These are phyloP conservation scores for Candida tropicalis DNA, from an alignment of 1,139 yeast species.

Conservation along the genomic window DNA sequence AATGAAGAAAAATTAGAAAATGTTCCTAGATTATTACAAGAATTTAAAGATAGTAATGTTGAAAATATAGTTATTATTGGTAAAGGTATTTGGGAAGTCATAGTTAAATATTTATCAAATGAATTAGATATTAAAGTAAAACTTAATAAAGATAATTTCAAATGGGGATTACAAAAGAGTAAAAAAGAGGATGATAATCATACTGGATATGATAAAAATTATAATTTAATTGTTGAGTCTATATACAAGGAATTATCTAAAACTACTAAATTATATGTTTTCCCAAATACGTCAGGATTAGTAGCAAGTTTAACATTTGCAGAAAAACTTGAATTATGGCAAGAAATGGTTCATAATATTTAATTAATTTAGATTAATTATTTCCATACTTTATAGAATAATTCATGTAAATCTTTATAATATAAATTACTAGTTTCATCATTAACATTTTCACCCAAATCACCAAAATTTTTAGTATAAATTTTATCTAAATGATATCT, in stretches of 20 bases:
- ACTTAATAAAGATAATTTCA: constrained; percentile 29
- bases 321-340: constrained; percentile 55
- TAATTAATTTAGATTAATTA: constrained; percentile 13
- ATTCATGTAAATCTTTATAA: constrained; percentile 34
- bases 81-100: constrained; percentile 76
- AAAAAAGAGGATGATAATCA: too few species aligned
- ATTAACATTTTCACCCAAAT: constrained; percentile 34
- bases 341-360: constrained; percentile 17
- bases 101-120: constrained; percentile 37
- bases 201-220: constrained; percentile 16
- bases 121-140: constrained; percentile 18
- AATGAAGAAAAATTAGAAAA: constrained; percentile 55
- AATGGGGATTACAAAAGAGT: constrained; percentile 55
- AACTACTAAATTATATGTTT: constrained; percentile 46
- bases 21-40: constrained; percentile 54
- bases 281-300: constrained; percentile 80
- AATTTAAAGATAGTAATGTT: constrained; percentile 42
- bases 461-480: constrained; percentile 44
- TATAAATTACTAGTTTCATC: constrained; percentile 31
- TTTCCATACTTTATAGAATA: constrained; percentile 41
- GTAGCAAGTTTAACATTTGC: constrained; percentile 54
- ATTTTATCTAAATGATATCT: constrained; percentile 39
- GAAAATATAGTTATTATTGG: constrained; percentile 62
- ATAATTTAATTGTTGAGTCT: constrained; percentile 21
- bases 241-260: constrained; percentile 16